Percentiles rank a stretch among this genome's conserved stretches.
Conservation (phyloP, 345 rosid genomes). For the Camelina sativa region DNA sequence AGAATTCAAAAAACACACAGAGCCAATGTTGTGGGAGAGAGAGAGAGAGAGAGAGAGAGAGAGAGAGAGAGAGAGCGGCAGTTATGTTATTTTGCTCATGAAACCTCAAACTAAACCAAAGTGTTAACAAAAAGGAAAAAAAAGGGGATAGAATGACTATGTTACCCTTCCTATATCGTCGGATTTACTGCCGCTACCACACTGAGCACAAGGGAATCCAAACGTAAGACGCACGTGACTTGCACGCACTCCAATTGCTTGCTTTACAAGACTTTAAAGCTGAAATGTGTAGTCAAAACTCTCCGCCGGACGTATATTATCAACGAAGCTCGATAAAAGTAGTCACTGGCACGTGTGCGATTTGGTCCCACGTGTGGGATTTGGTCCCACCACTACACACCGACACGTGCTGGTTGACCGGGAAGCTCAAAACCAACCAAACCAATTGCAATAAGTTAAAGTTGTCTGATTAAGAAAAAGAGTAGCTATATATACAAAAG, state of each 20-base stretch:
- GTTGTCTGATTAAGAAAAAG: neutral
- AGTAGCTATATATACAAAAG: neutral
- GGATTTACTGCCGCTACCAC: conserved; percentile 10
- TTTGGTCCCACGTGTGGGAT: conserved; percentile 19
- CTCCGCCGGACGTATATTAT: neutral
- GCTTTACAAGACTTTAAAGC: conserved; percentile 27
- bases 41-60: conserved; percentile 22
- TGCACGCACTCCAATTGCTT: conserved; percentile 34
- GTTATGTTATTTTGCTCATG: conserved; percentile 35
- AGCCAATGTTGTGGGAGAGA: conserved; percentile 19
- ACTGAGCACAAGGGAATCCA: neutral
- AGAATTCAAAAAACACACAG: conserved; percentile 32
- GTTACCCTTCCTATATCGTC: neutral
- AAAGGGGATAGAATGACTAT: neutral
- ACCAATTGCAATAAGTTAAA: neutral
- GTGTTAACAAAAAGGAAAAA: conserved; percentile 2
- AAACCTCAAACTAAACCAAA: conserved; percentile 20
- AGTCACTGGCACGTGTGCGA: conserved; percentile 14
- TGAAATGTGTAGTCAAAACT: conserved; percentile 22
- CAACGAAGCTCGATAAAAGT: neutral
- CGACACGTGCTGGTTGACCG: conserved; percentile 18
- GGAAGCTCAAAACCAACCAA: conserved; percentile 2
- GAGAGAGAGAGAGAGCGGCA: conserved; percentile 40
- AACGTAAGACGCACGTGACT: conserved; percentile 43
- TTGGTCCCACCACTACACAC: conserved; percentile 18